Conservation (phyloP, 306 rosid genomes). For the Senna siamea region DNA sequence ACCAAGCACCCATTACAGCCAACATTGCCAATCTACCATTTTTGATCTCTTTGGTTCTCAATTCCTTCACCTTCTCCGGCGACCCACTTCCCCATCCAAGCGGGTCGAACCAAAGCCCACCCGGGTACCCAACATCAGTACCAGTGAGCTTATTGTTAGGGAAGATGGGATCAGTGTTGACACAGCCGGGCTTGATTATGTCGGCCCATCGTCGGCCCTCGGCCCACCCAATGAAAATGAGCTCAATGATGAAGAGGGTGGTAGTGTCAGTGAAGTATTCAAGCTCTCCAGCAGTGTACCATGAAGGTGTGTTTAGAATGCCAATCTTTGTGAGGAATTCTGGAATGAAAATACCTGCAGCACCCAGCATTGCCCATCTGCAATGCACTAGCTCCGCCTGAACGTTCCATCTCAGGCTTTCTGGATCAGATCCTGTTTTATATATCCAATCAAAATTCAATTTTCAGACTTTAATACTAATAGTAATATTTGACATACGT, state of each 20-base stretch:
- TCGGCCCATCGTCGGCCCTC: slow-evolving; percentile 81
- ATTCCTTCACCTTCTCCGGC: slow-evolving; percentile 66
- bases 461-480: too few species aligned
- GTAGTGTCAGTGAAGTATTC: slow-evolving; percentile 76
- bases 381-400: slow-evolving; percentile 73
- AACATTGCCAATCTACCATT: slow-evolving; percentile 74
- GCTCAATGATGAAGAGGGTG: slow-evolving; percentile 64
- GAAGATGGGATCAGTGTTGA: slow-evolving; percentile 75
- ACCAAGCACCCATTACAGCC: slow-evolving; percentile 83
- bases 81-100: slow-evolving; percentile 77
- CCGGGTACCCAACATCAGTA: slow-evolving; percentile 73
- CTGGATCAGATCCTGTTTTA: slow-evolving; percentile 64
- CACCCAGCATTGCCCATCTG: slow-evolving; percentile 81
- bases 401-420: slow-evolving; percentile 63
- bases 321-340: slow-evolving; percentile 72
- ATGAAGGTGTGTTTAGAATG: slow-evolving; percentile 64
- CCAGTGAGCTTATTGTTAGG: slow-evolving; percentile 83
- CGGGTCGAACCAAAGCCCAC: slow-evolving; percentile 77
- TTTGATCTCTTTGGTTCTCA: slow-evolving; percentile 79
- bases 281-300: slow-evolving; percentile 73
- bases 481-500: too few species aligned
- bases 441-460: too few species aligned
- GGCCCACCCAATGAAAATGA: slow-evolving; percentile 72
- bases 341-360: slow-evolving; percentile 78
- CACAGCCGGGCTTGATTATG: slow-evolving; percentile 67